Base-by-base conservation (phyloP, 805 yeast genomes). In the Candida mattraensis region DNA sequence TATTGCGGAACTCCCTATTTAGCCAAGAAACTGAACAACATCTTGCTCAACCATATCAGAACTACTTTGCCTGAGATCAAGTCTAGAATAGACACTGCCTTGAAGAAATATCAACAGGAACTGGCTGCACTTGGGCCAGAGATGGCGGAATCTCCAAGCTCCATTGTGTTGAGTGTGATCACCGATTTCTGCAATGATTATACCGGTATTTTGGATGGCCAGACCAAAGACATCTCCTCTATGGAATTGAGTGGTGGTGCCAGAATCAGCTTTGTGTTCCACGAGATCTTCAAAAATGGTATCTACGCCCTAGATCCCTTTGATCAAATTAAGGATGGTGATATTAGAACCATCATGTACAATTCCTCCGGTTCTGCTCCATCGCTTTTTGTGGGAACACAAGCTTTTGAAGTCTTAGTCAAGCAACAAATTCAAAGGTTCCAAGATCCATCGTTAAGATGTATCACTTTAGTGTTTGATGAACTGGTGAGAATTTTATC, bases 1-100 rank as follows among this genome's bases (percentile, higher is more conserved):
- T 91, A 80, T 67, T 93, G 99, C 65, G 99, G 99, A 62, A 93
- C 99, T n/a, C 97, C 97, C 25, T 93, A 83, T 62, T 71, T 93
- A 58, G 96, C 98, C 34, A 85, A 87, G 60, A 87, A 88, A 64
- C 76, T 93, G 56, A 93, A 87, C 64, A 79, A 83, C 27, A 87
- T 93, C 50, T 74, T 93, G 52, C 72, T 87, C 65, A 87, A 82
- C 58, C 99, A 93, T 65, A 93, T 93, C 62, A 80, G 84, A 61
- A 78, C 82, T 37, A 83, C 88, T 7, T 67, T 84, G 57, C 99
- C 99, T 12, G 98, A 93, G 49, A 93, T 93, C 53, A 93, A 88
- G 64, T 75, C 84, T 62, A 81, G 91, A 63, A 85, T 89, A 53
- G 94, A 87, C 62, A 75, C 80, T 38, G 85, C 95, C 5, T 69